Evolutionary conservation across 139 green algal species (phyloP).

Genomic region (Micractinium sp.): DNA sequence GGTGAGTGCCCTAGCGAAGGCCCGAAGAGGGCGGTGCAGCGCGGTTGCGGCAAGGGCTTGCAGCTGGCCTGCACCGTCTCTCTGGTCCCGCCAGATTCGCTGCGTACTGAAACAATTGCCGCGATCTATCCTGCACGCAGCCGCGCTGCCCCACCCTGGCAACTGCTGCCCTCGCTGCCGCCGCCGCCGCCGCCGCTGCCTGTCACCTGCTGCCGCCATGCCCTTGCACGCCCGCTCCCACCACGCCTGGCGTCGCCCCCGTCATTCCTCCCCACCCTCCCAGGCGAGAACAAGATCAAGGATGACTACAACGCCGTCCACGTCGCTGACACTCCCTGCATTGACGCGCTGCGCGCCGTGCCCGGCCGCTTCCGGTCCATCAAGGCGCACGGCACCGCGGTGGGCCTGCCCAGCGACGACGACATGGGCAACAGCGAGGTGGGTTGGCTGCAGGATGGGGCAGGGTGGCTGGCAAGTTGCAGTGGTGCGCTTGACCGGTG

Average conservation of each 20-base stretch:
- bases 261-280: background rate
- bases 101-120: no score
- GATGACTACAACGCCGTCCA: conserved; percentile 86
- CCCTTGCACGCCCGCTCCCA: background rate
- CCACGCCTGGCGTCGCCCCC: background rate
- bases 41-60: background rate
- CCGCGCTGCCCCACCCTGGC: no score
- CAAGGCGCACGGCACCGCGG: conserved; percentile 87
- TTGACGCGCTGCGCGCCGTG: conserved; percentile 72
- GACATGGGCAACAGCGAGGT: conserved; percentile 81
- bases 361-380: conserved; percentile 62
- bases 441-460: background rate
- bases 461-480: background rate
- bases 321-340: conserved; percentile 75
- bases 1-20: background rate
- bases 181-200: background rate
- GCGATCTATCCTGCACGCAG: no score
- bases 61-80: background rate
- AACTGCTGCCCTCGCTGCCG: no score
- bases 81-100: no score
- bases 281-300: conserved; percentile 35
- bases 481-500: background rate
- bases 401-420: conserved; percentile 90
- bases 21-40: background rate
- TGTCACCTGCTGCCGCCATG: background rate